Evolutionary conservation across 2,329 filamentous ascomycete species (phyloP).

Genomic region (Lecanicillium sp.): DNA sequence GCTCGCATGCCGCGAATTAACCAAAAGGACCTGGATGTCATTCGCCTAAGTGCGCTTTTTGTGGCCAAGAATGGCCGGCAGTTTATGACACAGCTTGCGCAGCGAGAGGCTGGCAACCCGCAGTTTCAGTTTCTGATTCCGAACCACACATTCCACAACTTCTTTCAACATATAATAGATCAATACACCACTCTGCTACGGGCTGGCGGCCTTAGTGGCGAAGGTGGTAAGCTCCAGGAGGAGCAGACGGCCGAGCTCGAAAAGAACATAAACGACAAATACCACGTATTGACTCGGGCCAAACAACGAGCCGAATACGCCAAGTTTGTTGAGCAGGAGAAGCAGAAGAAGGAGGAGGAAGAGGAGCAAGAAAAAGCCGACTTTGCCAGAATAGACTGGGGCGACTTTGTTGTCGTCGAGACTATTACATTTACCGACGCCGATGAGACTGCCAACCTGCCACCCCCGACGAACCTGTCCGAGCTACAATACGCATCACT

Average conservation of each 20-base stretch:
- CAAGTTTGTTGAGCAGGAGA: slow-evolving; percentile 76
- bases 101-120: slow-evolving; percentile 81
- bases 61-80: slow-evolving; percentile 87
- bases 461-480: slow-evolving; percentile 79
- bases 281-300: slow-evolving; percentile 69
- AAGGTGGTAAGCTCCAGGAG: slow-evolving; percentile 60
- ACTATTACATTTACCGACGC: slow-evolving; percentile 86
- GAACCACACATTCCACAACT: slow-evolving; percentile 93
- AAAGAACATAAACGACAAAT: slow-evolving; percentile 70
- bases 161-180: slow-evolving; percentile 85
- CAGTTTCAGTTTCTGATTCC: slow-evolving; percentile 95
- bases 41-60: slow-evolving; percentile 76
- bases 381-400: slow-evolving; percentile 91
- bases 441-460: slow-evolving; percentile 79
- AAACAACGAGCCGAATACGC: slow-evolving; percentile 82
- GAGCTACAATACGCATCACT: slow-evolving; percentile 91
- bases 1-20: slow-evolving; percentile 96
- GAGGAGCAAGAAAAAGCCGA: slow-evolving; percentile 69
- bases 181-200: slow-evolving; percentile 80
- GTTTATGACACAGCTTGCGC: slow-evolving; percentile 84
- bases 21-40: slow-evolving; percentile 75
- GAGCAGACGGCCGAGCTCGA: slow-evolving; percentile 65
- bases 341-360: slow-evolving; percentile 80
- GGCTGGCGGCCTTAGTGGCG: slow-evolving; percentile 57
- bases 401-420: slow-evolving; percentile 93